Conservation (phyloP, 208 protist species). For the Tritrichomonas foetus region DNA sequence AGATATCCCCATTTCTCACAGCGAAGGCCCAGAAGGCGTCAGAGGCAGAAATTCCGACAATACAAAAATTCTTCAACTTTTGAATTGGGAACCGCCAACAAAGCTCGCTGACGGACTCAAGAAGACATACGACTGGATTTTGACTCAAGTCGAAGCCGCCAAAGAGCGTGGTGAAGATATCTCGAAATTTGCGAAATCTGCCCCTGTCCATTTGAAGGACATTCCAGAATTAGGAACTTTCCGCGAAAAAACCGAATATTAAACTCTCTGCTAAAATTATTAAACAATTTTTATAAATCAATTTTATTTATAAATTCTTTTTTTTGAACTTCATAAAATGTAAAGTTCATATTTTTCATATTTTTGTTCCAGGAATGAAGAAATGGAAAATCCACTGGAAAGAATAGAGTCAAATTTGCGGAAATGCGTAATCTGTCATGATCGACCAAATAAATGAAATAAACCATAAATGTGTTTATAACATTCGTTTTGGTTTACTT, state of each 20-base stretch:
- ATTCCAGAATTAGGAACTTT: neutral
- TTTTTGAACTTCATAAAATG: too few species aligned
- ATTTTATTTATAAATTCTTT: too few species aligned
- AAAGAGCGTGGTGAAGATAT: constrained; percentile 33
- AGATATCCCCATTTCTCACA: constrained; percentile 62
- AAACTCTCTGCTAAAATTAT: too few species aligned
- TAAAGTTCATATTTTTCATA: too few species aligned
- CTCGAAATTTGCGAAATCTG: neutral
- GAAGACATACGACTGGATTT: constrained; percentile 68
- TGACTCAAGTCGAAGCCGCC: constrained; percentile 45
- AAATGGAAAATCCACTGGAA: too few species aligned
- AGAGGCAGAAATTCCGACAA: constrained; percentile 72
- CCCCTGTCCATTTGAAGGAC: neutral
- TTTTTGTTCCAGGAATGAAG: too few species aligned
- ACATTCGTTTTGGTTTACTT: too few species aligned
- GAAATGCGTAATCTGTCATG: too few species aligned
- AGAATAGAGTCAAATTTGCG: too few species aligned
- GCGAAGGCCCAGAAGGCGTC: constrained; percentile 67
- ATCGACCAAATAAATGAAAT: too few species aligned
- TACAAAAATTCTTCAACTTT: constrained; percentile 65
- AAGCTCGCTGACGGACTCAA: constrained; percentile 62
- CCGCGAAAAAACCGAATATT: neutral
- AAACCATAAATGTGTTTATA: too few species aligned
- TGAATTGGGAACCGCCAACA: constrained; percentile 67
- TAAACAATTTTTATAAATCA: too few species aligned